Base-by-base conservation (phyloP, 495 filamentous ascomycete species). In the Entonaema liquescens region DNA sequence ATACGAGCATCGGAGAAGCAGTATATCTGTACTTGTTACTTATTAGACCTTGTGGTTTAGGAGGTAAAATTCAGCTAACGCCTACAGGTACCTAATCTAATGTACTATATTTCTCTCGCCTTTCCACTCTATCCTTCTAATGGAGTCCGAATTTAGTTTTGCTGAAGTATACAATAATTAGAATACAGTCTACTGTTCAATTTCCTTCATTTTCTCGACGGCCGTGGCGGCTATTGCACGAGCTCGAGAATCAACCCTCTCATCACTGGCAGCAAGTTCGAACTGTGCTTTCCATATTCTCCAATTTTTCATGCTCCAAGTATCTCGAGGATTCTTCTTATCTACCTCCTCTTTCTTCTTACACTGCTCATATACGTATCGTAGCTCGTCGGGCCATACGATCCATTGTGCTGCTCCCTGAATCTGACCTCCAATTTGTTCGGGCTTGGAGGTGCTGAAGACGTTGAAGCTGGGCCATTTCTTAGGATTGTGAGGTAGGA, bases 231-330 rank as follows among this genome's bases (percentile, higher is more conserved):
- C 66, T 29, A 54, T 8, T 9, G 52, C 35, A 19, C 59, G 66
- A 63, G 59, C 66, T 5, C 53, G 38, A 9, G 29, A 11, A 52
- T 69, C 59, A 35, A 63, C 26, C 44, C 44, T 63, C 42, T 59
- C 66, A 15, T 59, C 19, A 3, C 12, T 35, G 44, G 66, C 59
- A 29, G 62, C 33, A 28, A 59, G 26, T 42, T 63, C 59, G 35
- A 69, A 63, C 19, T 69, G 66, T 9, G 59, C 59, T 54, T 69
- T 69, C 66, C 66, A 69, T 31, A 69, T 59, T 17, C 26, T 54
- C 66, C 66, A 69, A 13, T 63, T 42, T 29, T 69, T 40, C 59
- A 54, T 58, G 44, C 66, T 63, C 66, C 66, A 69, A 0, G 54
- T 69, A 2, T 69, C 66, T 13, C 66, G 31, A 19, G 66, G 66